These are phyloP conservation scores for Trichothecium roseum DNA, from an alignment of 2,329 filamentous ascomycete genomes.

Conservation along the genomic window DNA sequence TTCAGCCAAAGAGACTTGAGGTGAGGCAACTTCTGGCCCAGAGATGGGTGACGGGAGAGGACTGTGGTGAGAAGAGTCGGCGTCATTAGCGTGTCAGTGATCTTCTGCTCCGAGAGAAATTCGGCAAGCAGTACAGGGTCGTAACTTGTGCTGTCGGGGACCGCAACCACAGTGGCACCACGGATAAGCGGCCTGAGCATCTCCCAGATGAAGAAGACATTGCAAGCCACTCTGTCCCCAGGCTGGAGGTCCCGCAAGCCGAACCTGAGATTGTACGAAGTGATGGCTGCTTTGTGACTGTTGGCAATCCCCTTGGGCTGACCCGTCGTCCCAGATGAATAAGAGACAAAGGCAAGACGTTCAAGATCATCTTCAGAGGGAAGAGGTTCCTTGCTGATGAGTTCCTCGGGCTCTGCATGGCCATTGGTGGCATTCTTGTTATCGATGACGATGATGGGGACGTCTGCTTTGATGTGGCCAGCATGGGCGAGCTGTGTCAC, in stretches of 20 bases:
- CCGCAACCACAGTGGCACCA: conserved; percentile 64
- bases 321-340: conserved; percentile 69
- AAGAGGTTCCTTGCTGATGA: conserved; percentile 35
- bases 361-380: conserved; percentile 61
- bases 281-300: conserved; percentile 61
- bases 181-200: conserved; percentile 67
- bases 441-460: conserved; percentile 57
- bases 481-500: conserved; percentile 57
- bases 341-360: conserved; percentile 68
- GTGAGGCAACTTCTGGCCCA: conserved; percentile 52
- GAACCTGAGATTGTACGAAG: conserved; percentile 66
- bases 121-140: conserved; percentile 67
- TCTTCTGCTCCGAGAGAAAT: conserved; percentile 50
- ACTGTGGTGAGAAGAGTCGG: conserved; percentile 69
- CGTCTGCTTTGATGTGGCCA: conserved; percentile 51
- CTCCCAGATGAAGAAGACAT: conserved; percentile 83
- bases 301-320: conserved; percentile 77
- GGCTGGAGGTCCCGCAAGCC: conserved; percentile 56
- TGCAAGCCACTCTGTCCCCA: conserved; percentile 74
- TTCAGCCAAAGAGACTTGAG: conserved; percentile 70
- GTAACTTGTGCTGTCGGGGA: conserved; percentile 69
- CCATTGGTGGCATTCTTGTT: conserved; percentile 15
- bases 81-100: conserved; percentile 78
- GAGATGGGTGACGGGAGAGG: conserved; percentile 56
- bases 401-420: conserved; percentile 11